Evolutionary conservation across 2,329 filamentous ascomycete genomes (phyloP), one percentile per base, ranked within the genome.

Genomic region (Colletotrichum plurivorum): DNA sequence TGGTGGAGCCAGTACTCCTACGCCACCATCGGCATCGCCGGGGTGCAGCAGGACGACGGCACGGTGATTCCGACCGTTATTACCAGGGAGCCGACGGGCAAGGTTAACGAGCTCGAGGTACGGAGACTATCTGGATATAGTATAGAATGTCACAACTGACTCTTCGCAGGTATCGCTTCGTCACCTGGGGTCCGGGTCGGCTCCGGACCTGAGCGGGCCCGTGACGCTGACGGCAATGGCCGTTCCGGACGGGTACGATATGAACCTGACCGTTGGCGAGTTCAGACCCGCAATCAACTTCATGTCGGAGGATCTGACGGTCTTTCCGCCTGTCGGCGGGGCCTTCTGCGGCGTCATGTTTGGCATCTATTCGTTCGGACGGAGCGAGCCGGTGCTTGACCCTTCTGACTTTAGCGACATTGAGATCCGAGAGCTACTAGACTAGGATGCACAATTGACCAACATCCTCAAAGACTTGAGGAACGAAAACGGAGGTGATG

Each of bases 1-100:
- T 89, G 85, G 82, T 88, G 85, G 84, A 88, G 83, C 53, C 83
- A 86, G 9, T 80, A 78, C 62, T 81, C 80, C 0, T 79, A 79
- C 48, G 76, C 78, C 7, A 73, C 78, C 0, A 72, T 78, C 15
- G 77, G 77, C 22, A 51, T 81, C 1, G 74, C 74, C 3, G 61
- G 75, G 1, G 63, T 72, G 5, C 73, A 74, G 51, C 41, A 49
- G 8, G 48, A 67, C 27, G 58, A 64, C 12, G 71, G 70, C 15
- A 31, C 41, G 10, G 45, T 48, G 20, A 58, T 65, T 18, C 64
- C 59, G 39, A 72, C 67, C 1, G 51, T 78, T 7, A 31, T 72
- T 0, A 49, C 54, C n/a, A 73, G 73, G n/a, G 57, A 58, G 9
- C 75, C 76, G 8, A 73, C 65, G 4, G 74, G 75, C 18, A 59